Base-by-base conservation (phyloP, 768 basidiomycete species). In the Rhizopogon rudus region DNA sequence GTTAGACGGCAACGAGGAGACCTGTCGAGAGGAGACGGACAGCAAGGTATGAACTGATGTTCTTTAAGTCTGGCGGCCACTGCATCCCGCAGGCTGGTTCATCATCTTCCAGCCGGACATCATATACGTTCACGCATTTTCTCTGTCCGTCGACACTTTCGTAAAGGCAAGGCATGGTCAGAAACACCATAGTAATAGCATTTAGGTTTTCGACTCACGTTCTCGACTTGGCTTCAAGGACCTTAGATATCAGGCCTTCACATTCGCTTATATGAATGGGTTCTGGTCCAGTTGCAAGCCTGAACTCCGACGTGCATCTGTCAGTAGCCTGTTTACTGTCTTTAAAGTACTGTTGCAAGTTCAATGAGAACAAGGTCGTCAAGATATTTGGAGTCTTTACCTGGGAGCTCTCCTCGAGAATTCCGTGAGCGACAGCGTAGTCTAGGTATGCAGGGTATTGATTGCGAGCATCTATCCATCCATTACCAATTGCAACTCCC, bases 51-150 rank as follows among this genome's bases (percentile, higher is more conserved):
- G 74, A 71, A 16, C 85, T 87, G 8, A 98, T 75, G 45, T 84
- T 81, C 3, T 77, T 69, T 46, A 98, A 83, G 63, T 94, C 92
- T 35, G 87, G 86, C 6, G 95, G 96, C 96, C 95, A 99, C 72
- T 94, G 96, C 93, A 96, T 91, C 3, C 96, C 97, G 69, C 97
- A 99, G 1, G 83, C 87, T 16, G 97, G 97, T 37, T 67, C 73
- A 12, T 80, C 79, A 66, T 99, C 97, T 53, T 90, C 85, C n/a
- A 88, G 73, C 25, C 97, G 88, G 13, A 98, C 82, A 65, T 99
- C 97, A 62, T 99, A 99, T 40, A 98, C 83, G 67, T 99, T 99
- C 57, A 95, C 74, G 67, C 97, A 99, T 73, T 84, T 86, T 28
- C 78, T 71, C 59, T 77, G 73, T 10, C 84, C 90, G 51, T 91